Evolutionary conservation across 805 yeast species (phyloP).

Genomic region (Schizosaccharomyces lindneri): DNA sequence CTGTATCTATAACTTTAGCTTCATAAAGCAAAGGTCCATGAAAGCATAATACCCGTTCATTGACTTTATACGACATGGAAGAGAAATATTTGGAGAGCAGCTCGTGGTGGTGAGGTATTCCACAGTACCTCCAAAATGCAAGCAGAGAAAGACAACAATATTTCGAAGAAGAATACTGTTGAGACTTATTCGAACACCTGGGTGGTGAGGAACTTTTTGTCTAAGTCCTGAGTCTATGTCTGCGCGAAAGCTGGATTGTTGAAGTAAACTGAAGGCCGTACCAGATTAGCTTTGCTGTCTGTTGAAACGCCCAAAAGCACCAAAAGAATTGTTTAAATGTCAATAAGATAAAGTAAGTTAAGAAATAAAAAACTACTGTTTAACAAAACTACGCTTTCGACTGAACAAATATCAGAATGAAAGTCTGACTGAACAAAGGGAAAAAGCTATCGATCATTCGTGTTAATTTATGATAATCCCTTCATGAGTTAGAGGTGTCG

Average conservation of each 20-base stretch:
- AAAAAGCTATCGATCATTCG: too few relatives aligned
- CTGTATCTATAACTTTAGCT: conserved; percentile 31
- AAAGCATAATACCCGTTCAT: conserved; percentile 15
- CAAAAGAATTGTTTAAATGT: too few relatives aligned
- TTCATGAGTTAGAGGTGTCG: too few relatives aligned
- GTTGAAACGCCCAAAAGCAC: too few relatives aligned
- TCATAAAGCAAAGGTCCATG: conserved; percentile 83
- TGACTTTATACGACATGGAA: not conserved
- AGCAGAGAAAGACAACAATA: not conserved
- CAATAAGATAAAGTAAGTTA: too few relatives aligned
- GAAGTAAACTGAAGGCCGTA: too few relatives aligned
- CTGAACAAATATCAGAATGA: too few relatives aligned
- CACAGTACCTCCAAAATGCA: not conserved
- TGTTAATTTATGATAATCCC: too few relatives aligned
- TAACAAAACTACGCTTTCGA: too few relatives aligned
- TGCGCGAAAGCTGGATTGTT: not conserved
- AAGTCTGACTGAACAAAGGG: too few relatives aligned
- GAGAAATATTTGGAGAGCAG: not conserved
- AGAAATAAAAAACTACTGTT: too few relatives aligned
- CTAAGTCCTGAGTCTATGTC: not conserved
- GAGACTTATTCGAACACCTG: not conserved
- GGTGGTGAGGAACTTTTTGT: not conserved
- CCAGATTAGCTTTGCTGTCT: too few relatives aligned
- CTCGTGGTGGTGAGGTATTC: not conserved
- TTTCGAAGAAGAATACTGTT: not conserved